Base-by-base conservation (phyloP, 2,329 filamentous ascomycete genomes). In the Thyridium curvatum region DNA sequence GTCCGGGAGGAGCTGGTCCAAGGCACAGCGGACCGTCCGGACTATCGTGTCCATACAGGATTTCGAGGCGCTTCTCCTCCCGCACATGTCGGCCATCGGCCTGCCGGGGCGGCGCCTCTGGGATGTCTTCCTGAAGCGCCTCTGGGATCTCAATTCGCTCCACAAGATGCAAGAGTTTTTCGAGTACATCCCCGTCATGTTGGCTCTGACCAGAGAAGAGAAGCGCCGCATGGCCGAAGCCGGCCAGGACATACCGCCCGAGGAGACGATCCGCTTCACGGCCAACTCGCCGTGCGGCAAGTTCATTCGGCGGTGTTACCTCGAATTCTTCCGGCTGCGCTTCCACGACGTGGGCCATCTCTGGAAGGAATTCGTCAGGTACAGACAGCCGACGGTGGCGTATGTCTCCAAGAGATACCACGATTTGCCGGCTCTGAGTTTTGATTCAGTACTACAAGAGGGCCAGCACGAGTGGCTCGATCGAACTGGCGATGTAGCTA, bases 111-210 rank as follows among this genome's bases (percentile, higher is more conserved):
- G 85, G 35, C 83, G 77, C n/a, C 64, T 96, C n/a, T 93, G 90
- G 79, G 89, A 97, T 54, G 67, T 84, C 3, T 86, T 96, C 41
- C 72, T 97, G 12, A 76, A 78, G 40, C 83, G 81, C 46, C 66
- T 97, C 17, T 97, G 93, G 91, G 72, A 74, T 13, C 78, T 97
- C 47, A 80, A 90, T 54, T 91, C 84, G 15, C 74, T 94, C 10
- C 79, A 97, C 61, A 77, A 81, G 0, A 64, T 97, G n/a, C 79
- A 90, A 52, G 68, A 70, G 2, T 91, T 94, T 58, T 86, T 94
- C 53, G 72, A 74, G 21, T 65, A 66, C 16, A 69, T 84, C 13
- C 61, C 67, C 4, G 59, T 62, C 17, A 62, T 86, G 26, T 60
- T 93, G 35, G 70, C 69, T 40, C 82, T 77, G 53, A 72, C 75